These are phyloP conservation scores for Cordyceps javanica DNA, from an alignment of 2,329 filamentous ascomycete species.

Conservation along the genomic window DNA sequence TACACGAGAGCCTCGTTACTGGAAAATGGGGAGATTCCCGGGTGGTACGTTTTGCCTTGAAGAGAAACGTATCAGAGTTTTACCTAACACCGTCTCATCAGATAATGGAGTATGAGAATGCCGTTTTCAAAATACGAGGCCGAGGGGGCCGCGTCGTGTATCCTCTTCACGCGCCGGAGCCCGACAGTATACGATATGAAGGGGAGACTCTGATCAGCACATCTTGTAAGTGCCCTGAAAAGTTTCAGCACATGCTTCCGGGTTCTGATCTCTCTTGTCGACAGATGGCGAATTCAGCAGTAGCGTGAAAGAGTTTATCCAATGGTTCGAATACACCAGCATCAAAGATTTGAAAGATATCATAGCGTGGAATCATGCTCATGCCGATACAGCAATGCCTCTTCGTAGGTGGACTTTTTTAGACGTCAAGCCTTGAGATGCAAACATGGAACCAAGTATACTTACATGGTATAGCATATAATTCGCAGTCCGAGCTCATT, in stretches of 20 bases:
- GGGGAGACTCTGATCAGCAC: background rate
- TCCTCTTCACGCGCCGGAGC: background rate
- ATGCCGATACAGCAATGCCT: background rate
- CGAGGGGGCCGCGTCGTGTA: background rate
- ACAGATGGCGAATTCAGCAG: constrained; percentile 10
- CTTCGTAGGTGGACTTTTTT: background rate
- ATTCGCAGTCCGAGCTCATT: constrained; percentile 2
- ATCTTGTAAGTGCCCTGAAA: background rate
- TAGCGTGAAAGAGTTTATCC: constrained; percentile 7
- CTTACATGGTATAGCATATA: background rate
- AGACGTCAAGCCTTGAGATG: too few species aligned
- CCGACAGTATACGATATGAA: background rate
- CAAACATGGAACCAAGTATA: background rate
- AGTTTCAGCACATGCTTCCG: too few species aligned
- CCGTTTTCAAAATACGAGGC: background rate
- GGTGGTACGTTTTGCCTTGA: background rate
- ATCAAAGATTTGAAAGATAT: constrained; percentile 8
- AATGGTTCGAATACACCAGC: background rate
- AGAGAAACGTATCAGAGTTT: too few species aligned
- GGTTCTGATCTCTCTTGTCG: background rate
- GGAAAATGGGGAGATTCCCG: constrained; percentile 1
- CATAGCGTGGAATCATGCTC: constrained; percentile 5
- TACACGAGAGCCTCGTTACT: background rate
- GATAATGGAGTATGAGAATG: constrained; percentile 3
- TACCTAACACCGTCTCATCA: background rate